Percentiles rank a stretch among this genome's conserved stretches.
Conservation (phyloP, 768 basidiomycete genomes). For the Suillus discolor region DNA sequence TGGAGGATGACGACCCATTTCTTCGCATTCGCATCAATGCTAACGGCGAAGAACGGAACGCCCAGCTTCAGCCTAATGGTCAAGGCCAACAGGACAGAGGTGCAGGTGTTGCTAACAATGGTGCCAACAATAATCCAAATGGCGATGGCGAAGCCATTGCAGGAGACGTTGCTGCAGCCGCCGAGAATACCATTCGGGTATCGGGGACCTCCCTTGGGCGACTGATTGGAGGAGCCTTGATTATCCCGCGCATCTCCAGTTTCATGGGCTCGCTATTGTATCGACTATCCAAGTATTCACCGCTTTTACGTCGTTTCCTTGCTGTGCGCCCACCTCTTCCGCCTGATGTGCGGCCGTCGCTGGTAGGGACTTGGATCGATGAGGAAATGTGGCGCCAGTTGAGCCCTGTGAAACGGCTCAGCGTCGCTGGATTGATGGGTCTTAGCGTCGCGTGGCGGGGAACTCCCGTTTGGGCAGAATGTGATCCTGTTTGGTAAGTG, state of each 20-base stretch:
- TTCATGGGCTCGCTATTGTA: constrained; percentile 65
- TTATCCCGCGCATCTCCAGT: constrained; percentile 67
- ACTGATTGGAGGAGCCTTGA: constrained; percentile 66
- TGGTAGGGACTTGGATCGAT: constrained; percentile 24
- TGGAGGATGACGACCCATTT: constrained; percentile 31
- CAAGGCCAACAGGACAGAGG: constrained; percentile 15
- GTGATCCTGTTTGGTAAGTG: constrained; percentile 72
- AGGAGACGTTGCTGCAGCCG: constrained; percentile 48
- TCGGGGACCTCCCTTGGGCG: constrained; percentile 65
- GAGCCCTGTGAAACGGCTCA: constrained; percentile 26
- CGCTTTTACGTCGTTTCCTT: constrained; percentile 27
- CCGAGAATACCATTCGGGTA: constrained; percentile 59
- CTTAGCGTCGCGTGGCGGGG: constrained; percentile 56
- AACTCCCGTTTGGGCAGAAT: constrained; percentile 61
- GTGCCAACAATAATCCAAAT: constrained; percentile 11
- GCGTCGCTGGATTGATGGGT: constrained; percentile 37
- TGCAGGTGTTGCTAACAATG: constrained; percentile 15
- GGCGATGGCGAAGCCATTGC: constrained; percentile 13
- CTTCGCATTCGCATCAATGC: constrained; percentile 33
- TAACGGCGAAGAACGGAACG: constrained; percentile 33
- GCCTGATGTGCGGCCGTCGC: constrained; percentile 10
- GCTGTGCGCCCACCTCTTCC: constrained; percentile 24
- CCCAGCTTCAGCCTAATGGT: constrained; percentile 15
- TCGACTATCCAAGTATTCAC: constrained; percentile 46
- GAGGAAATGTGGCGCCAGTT: constrained; percentile 14